Evolutionary conservation across 2,329 filamentous ascomycete species (phyloP).

Genomic region (Ceratocystis colombiana): DNA sequence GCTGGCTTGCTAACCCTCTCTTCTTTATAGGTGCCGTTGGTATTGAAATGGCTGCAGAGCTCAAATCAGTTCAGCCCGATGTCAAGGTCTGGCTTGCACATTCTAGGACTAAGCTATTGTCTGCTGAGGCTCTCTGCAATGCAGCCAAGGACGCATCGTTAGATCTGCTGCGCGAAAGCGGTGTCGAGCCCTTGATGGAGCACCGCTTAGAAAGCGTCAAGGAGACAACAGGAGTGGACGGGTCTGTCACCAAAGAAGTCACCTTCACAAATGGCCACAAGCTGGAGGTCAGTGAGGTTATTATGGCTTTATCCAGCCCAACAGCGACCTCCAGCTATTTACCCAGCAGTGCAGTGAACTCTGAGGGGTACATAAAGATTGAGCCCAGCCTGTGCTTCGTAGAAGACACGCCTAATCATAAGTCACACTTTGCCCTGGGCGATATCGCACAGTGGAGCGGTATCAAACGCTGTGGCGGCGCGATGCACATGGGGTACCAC

Average conservation of each 20-base stretch:
- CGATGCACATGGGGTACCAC: constrained; percentile 62
- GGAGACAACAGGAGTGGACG: constrained; percentile 39
- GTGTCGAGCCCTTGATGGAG: constrained; percentile 55
- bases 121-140: constrained; percentile 60
- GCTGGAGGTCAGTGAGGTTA: constrained; percentile 53
- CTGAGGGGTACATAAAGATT: constrained; percentile 57
- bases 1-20: constrained; percentile 22
- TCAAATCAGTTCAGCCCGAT: constrained; percentile 56
- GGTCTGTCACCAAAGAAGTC: constrained; percentile 38
- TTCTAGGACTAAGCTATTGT: constrained; percentile 59
- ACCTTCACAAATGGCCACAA: constrained; percentile 51
- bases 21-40: constrained; percentile 52
- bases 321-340: constrained; percentile 54
- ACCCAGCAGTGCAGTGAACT: constrained; percentile 47
- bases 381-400: constrained; percentile 40
- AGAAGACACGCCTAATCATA: constrained; percentile 44
- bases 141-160: constrained; percentile 55
- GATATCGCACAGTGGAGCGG: constrained; percentile 63
- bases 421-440: constrained; percentile 57
- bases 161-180: constrained; percentile 48
- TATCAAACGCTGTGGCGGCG: constrained; percentile 68
- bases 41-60: constrained; percentile 70
- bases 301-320: constrained; percentile 58
- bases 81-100: constrained; percentile 64
- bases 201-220: constrained; percentile 46